Evolutionary conservation across 257 asterid genomes (phyloP).

Genomic region (Penstemon barbatus): DNA sequence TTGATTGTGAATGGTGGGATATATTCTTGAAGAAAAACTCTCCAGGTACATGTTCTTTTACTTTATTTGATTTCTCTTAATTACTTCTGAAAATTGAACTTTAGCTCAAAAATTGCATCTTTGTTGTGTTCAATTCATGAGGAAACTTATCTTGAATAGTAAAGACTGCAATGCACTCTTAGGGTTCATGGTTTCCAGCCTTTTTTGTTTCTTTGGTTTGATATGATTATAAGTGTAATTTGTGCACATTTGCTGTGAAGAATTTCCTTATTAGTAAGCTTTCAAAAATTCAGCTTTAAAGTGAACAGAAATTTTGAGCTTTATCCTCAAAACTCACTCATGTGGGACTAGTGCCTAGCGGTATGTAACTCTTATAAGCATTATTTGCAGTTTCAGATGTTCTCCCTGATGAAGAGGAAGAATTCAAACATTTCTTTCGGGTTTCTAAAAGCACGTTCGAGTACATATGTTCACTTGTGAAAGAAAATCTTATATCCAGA

Average conservation of each 20-base stretch:
- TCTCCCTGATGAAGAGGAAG: conserved; percentile 70
- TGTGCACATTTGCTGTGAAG: not conserved
- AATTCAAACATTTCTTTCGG: conserved; percentile 80
- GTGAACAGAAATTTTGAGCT: not conserved
- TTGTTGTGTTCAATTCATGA: not conserved
- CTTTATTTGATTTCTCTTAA: not conserved
- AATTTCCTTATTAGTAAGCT: not conserved
- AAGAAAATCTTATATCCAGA: conserved; percentile 91
- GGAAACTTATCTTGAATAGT: conserved; percentile 17
- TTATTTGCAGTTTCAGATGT: conserved; percentile 45
- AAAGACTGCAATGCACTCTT: conserved; percentile 7
- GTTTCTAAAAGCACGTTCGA: conserved; percentile 78
- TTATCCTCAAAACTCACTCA: conserved; percentile 2
- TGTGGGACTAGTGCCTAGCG: not conserved
- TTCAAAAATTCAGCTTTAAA: not conserved
- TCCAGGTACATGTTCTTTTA: conserved; percentile 42
- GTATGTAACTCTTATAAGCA: not conserved
- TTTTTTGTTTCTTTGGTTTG: not conserved
- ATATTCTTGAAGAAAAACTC: conserved; percentile 77
- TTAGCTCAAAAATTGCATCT: conserved; percentile 13
- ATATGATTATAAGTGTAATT: not conserved
- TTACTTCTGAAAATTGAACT: not conserved
- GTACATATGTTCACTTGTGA: conserved; percentile 83
- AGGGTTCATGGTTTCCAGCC: not conserved
- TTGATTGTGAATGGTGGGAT: conserved; percentile 95